Percentiles rank a stretch among this genome's conserved stretches.
Conservation (phyloP, 306 rosid genomes). For the Trifolium fragiferum region DNA sequence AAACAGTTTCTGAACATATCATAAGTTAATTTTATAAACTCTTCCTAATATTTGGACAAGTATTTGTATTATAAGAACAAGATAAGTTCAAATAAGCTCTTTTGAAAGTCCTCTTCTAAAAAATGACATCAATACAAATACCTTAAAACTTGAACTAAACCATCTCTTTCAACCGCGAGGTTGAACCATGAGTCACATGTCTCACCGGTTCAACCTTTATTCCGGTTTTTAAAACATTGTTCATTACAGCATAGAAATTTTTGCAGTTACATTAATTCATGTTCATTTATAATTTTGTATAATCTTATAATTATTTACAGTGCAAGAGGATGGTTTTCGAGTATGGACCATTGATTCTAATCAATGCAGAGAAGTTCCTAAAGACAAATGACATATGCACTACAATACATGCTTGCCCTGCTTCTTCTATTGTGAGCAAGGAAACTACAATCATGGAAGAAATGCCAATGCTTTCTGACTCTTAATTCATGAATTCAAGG, state of each 20-base stretch:
- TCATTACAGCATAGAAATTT: not conserved
- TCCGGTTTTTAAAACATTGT: not conserved
- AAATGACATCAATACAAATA: no score
- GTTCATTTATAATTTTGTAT: not conserved
- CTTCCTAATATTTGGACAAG: not conserved
- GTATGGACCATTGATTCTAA: constrained; percentile 70
- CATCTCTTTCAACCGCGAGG: no score
- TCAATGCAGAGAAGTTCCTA: constrained; percentile 76
- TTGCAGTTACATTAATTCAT: not conserved
- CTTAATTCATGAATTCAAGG: constrained; percentile 40
- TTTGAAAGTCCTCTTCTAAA: not conserved
- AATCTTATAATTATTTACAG: constrained; percentile 50
- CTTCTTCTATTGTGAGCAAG: constrained; percentile 17
- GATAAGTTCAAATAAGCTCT: not conserved
- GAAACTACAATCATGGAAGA: constrained; percentile 41
- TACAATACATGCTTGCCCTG: constrained; percentile 67
- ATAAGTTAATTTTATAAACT: not conserved
- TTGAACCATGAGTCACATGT: not conserved
- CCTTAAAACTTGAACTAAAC: no score
- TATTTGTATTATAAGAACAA: not conserved
- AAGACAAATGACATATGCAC: constrained; percentile 72
- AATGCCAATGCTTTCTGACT: constrained; percentile 44
- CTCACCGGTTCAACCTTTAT: not conserved
- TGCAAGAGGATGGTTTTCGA: constrained; percentile 83
- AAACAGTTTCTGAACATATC: not conserved